Evolutionary conservation across 2,329 filamentous ascomycete species (phyloP), one percentile per base, ranked within the genome.

Genomic region (Pseudocercospora fijiensis): DNA sequence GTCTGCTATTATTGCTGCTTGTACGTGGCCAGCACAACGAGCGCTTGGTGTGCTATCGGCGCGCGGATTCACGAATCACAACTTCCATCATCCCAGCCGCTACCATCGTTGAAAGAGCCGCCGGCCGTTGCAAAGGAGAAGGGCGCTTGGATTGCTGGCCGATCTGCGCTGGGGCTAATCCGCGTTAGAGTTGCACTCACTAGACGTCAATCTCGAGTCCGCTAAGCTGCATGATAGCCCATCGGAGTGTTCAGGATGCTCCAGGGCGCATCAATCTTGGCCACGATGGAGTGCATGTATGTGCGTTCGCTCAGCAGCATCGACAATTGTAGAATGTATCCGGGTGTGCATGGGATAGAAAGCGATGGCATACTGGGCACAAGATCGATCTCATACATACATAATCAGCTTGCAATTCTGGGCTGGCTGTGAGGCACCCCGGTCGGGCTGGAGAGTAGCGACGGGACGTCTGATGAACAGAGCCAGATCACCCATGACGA

Each of bases 81-180:
- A 7, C n/a, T 33, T 24, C 41, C 53, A 41, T 41, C 27, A 37
- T 41, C n/a, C 53, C 28, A 22, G 53, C 53, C 53, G 28, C 53
- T 33, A 24, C 53, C n/a, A 33, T 41, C n/a, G 28, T 10, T 41
- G 53, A 22, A 20, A 33, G 28, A 56, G 53, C 53, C 53, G 53
- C 53, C 27, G 30, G 28, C 37, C 57, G 41, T 49, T 58, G 57
- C 57, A 30, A 18, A 33, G 53, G 53, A 56, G 43, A 58, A 45
- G 33, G 22, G 55, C 28, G 55, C 30, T 13, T n/a, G 18, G 55
- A 28, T 24, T 30, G 37, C 55, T 27, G 28, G 43, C 55, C 27
- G 55, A 30, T 27, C 30, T 49, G 37, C 27, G 37, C 41, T 45
- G 37, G 22, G 7, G 37, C 56, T 49, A 47, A 45, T 49, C 56